A percentile compares a stretch with the other conserved stretches of the same genome.
These are phyloP conservation scores for Kwoniella dendrophila DNA, from an alignment of 768 basidiomycete species.

Conservation along the genomic window DNA sequence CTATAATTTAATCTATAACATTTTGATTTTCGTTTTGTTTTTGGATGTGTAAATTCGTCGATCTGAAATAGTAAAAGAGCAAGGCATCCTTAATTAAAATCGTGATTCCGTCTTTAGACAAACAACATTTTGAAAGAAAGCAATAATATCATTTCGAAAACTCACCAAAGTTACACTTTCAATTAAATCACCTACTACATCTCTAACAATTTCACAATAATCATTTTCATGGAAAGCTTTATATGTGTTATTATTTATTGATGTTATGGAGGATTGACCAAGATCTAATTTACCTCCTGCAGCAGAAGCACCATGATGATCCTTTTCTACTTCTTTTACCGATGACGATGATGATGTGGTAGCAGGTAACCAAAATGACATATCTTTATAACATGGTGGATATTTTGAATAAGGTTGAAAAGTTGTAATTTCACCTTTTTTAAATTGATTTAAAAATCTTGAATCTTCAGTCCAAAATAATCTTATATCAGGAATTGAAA, in stretches of 20 bases:
- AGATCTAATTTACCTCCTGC: conserved; percentile 15
- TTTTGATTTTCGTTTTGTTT: conserved; percentile 73
- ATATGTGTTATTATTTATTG: conserved; percentile 31
- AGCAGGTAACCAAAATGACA: conserved; percentile 83
- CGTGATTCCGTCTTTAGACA: background rate
- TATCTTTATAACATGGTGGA: conserved; percentile 88
- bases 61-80: conserved; percentile 63
- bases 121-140: background rate
- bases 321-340: conserved; percentile 3
- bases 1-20: conserved; percentile 92
- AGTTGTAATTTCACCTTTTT: conserved; percentile 67
- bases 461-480: conserved; percentile 92
- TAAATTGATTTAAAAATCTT: conserved; percentile 86
- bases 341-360: too few species aligned
- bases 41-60: conserved; percentile 87
- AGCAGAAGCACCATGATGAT: conserved; percentile 9
- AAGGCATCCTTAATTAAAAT: background rate
- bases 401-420: conserved; percentile 93
- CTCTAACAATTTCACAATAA: conserved; percentile 91
- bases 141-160: too few species aligned
- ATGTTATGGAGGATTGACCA: conserved; percentile 45
- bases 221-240: conserved; percentile 83
- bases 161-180: conserved; percentile 84
- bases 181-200: conserved; percentile 86
- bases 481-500: conserved; percentile 94